Percentiles rank a stretch among this genome's conserved stretches.
Conservation (phyloP, 192 early-diverging fungal genomes). For the Gonapodya sp. region DNA sequence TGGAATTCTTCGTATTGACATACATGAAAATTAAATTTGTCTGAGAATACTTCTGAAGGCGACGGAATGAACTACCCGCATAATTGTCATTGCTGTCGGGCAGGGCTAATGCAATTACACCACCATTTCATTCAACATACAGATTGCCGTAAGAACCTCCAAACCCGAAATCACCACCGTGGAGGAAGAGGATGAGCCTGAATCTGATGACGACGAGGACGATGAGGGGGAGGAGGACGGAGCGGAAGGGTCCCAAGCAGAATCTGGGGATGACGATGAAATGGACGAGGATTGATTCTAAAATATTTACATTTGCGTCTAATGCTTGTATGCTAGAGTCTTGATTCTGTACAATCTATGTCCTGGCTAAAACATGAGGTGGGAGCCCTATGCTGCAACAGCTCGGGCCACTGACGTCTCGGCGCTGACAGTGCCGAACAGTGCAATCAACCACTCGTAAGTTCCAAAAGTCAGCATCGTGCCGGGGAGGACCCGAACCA, state of each 20-base stretch:
- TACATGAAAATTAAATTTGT: slow-evolving; percentile 13
- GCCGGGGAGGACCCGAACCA: slow-evolving; percentile 84
- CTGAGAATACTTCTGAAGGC: slow-evolving; percentile 27
- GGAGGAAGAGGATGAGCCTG: slow-evolving; percentile 23
- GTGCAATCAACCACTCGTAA: slow-evolving; percentile 67
- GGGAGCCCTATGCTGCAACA: too few species aligned
- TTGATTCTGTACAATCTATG: background rate
- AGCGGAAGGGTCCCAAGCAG: slow-evolving; percentile 9
- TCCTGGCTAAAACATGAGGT: too few species aligned
- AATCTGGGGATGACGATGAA: slow-evolving; percentile 22
- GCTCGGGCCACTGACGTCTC: too few species aligned
- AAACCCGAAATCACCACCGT: slow-evolving; percentile 23
- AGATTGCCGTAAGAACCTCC: background rate
- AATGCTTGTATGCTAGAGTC: background rate
- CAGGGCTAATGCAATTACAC: too few species aligned
- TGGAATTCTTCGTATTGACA: slow-evolving; percentile 19
- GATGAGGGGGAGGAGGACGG: slow-evolving; percentile 14
- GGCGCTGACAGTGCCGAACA: slow-evolving; percentile 18
- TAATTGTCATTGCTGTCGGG: too few species aligned
- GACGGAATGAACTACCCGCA: too few species aligned
- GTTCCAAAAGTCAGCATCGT: slow-evolving; percentile 94
- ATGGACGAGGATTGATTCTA: slow-evolving; percentile 21
- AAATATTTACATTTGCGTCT: slow-evolving; percentile 8
- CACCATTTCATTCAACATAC: background rate
- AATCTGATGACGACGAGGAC: slow-evolving; percentile 28